Conservation (phyloP, 768 basidiomycete genomes). For the Leucosporidium creatinivorum region DNA sequence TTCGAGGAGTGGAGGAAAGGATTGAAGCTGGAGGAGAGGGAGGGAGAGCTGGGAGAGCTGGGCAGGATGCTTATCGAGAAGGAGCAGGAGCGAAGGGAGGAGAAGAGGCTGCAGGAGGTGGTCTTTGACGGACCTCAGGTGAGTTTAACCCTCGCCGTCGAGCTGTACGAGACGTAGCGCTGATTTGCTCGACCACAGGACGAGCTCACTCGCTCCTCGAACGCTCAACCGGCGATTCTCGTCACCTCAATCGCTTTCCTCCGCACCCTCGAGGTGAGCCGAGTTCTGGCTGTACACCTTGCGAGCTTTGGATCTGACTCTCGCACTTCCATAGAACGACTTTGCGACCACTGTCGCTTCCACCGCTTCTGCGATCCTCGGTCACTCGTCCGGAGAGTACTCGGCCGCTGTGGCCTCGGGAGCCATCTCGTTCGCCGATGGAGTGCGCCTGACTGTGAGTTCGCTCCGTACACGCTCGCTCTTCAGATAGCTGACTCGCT, state of each 20-base stretch:
- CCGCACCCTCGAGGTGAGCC: constrained; percentile 30
- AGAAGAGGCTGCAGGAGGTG: constrained; percentile 21
- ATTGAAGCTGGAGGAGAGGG: constrained; percentile 30
- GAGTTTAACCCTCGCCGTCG: not conserved
- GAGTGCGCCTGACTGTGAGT: constrained; percentile 33
- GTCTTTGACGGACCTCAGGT: constrained; percentile 37
- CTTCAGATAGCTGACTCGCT: too few species aligned
- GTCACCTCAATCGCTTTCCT: constrained; percentile 37
- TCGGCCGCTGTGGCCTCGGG: constrained; percentile 36
- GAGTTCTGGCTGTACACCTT: too few species aligned
- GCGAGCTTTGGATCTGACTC: not conserved
- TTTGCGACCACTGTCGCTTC: constrained; percentile 14
- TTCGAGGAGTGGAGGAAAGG: constrained; percentile 36
- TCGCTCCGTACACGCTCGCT: not conserved
- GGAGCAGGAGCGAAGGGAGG: not conserved
- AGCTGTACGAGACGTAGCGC: not conserved
- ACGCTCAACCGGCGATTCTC: constrained; percentile 37
- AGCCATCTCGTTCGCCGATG: constrained; percentile 34
- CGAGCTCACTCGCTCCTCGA: constrained; percentile 35
- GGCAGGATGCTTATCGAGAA: constrained; percentile 28
- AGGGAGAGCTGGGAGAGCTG: constrained; percentile 32
- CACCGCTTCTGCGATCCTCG: constrained; percentile 27
- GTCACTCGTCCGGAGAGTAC: constrained; percentile 38
- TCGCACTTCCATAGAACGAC: constrained; percentile 7
- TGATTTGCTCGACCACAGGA: too few species aligned